These are phyloP conservation scores for Serendipita sp. DNA, from an alignment of 768 basidiomycete species.

Conservation along the genomic window DNA sequence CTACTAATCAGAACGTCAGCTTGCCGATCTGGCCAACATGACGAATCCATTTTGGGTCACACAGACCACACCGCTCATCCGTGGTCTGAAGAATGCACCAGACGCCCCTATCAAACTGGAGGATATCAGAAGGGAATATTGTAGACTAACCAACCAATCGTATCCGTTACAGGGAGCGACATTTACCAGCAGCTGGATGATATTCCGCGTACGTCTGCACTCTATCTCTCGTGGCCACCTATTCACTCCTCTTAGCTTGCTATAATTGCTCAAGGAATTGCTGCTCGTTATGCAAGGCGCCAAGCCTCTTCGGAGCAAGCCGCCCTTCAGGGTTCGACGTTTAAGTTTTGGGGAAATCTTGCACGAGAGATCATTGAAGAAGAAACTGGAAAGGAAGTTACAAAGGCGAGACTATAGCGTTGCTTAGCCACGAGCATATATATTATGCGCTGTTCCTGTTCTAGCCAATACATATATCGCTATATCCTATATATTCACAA, in stretches of 20 bases:
- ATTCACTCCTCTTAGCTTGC: conserved; percentile 34
- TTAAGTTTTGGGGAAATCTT: conserved; percentile 1
- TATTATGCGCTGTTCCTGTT: too few relatives aligned
- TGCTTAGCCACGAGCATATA: too few relatives aligned
- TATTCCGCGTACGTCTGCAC: conserved; percentile 46
- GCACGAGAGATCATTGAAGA: background rate
- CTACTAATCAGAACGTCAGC: conserved; percentile 20
- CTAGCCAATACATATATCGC: too few relatives aligned
- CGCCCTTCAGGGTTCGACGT: conserved; percentile 20
- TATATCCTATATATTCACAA: too few relatives aligned
- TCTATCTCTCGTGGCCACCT: background rate
- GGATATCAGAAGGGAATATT: conserved; percentile 71
- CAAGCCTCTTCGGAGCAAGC: conserved; percentile 84
- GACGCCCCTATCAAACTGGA: conserved; percentile 50
- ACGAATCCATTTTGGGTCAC: conserved; percentile 59
- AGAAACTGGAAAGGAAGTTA: background rate
- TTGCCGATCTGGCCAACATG: conserved; percentile 83
- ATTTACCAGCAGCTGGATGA: conserved; percentile 75
- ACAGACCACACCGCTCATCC: conserved; percentile 21
- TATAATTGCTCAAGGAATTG: conserved; percentile 80
- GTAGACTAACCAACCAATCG: conserved; percentile 41
- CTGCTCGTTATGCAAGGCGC: conserved; percentile 66
- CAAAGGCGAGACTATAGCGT: background rate
- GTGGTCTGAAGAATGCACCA: conserved; percentile 49
- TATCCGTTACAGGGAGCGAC: conserved; percentile 69